Evolutionary conservation across 2,329 filamentous ascomycete genomes (phyloP).

Genomic region (Emericellopsis atlantica): DNA sequence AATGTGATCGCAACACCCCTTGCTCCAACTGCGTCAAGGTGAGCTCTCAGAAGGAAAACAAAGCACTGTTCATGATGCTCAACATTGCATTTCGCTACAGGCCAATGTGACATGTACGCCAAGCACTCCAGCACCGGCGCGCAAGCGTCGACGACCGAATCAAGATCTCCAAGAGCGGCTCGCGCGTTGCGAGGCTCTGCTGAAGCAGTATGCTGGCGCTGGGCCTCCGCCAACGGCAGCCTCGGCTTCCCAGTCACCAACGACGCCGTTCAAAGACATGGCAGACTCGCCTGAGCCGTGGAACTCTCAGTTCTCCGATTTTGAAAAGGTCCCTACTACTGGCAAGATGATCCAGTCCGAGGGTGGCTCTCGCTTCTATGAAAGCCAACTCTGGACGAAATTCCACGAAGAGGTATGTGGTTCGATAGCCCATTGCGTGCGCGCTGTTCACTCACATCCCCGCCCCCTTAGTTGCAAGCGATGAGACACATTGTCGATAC

Average conservation of each 20-base stretch:
- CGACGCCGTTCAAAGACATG: too few species aligned
- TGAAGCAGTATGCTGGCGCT: slow-evolving; percentile 41
- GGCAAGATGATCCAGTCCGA: slow-evolving; percentile 45
- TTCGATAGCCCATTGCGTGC: too few species aligned
- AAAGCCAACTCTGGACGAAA: slow-evolving; percentile 39
- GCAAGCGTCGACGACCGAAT: slow-evolving; percentile 45
- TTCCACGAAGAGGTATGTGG: slow-evolving; percentile 41
- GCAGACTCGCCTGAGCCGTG: too few species aligned
- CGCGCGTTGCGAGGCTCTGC: slow-evolving; percentile 43
- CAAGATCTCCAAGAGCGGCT: slow-evolving; percentile 50
- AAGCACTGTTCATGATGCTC: not conserved
- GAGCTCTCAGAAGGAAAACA: slow-evolving; percentile 1
- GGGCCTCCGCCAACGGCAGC: slow-evolving; percentile 1
- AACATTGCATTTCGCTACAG: slow-evolving; percentile 17
- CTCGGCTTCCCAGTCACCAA: too few species aligned
- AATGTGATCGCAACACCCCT: slow-evolving; percentile 45
- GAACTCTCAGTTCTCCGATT: slow-evolving; percentile 11
- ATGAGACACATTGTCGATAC: slow-evolving; percentile 46
- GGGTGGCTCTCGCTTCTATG: slow-evolving; percentile 42
- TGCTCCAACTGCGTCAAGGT: slow-evolving; percentile 51
- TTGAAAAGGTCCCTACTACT: slow-evolving; percentile 15
- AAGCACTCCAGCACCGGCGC: slow-evolving; percentile 45
- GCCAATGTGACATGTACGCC: slow-evolving; percentile 47
- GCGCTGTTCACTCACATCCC: too few species aligned
- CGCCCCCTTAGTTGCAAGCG: slow-evolving; percentile 31